phyloP scores from a whole-genome alignment of 352 stramenopile species.

The Phytophthora citricola region DNA sequence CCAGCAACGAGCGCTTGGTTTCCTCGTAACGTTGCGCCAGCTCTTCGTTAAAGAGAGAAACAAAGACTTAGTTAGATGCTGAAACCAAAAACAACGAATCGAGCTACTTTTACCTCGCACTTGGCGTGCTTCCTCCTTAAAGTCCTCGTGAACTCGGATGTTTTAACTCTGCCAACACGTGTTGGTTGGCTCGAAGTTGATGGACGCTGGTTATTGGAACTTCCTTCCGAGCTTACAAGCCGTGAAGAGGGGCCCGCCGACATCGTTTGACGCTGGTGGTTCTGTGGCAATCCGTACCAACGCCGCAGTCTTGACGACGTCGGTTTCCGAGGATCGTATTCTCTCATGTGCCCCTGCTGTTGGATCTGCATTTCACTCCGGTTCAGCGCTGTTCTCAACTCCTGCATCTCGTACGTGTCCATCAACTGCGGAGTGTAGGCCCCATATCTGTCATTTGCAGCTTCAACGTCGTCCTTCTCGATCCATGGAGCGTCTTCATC shows the following conservation, averaged over 20 bases:
- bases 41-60: conserved; percentile 26
- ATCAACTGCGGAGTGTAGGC: conserved; percentile 62
- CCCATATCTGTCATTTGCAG: conserved; percentile 15
- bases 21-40: conserved; percentile 63
- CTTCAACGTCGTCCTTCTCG: conserved; percentile 1
- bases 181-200: conserved; percentile 2
- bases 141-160: conserved; percentile 43
- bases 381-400: conserved; percentile 44
- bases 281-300: conserved; percentile 25
- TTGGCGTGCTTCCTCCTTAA: conserved; percentile 52
- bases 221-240: background rate
- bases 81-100: too few relatives aligned
- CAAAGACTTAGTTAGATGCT: background rate
- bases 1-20: conserved; percentile 60
- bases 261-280: conserved; percentile 10
- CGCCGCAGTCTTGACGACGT: conserved; percentile 15
- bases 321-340: conserved; percentile 52
- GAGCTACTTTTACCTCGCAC: conserved; percentile 29
- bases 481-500: conserved; percentile 4
- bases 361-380: conserved; percentile 50
- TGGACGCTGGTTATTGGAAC: background rate
- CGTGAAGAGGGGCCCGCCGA: conserved; percentile 23
- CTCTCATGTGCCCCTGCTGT: conserved; percentile 53
- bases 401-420: conserved; percentile 56
- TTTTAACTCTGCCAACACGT: conserved; percentile 8